Base-by-base conservation (phyloP, 1,284 basidiomycete species). In the Inonotus hispidus region DNA sequence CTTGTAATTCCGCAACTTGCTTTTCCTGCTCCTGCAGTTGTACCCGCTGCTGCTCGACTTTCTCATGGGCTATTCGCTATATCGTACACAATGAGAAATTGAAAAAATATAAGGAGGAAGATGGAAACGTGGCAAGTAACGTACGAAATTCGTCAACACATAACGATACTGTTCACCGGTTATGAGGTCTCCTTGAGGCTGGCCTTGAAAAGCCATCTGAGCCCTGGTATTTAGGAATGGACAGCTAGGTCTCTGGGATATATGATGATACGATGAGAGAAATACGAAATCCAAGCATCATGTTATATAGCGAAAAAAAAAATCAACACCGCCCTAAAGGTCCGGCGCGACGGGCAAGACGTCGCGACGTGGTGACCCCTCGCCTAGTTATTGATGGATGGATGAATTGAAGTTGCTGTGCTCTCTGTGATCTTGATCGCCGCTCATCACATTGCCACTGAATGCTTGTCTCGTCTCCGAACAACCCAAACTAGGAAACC, bases 21-120 rank as follows among this genome's bases (percentile, higher is more conserved):
- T 84, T 79, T 67, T 93, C 90, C 71, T 92, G 90, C 70, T 90
- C 86, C 67, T 91, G 85, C 41, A 93, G 80, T 66, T 92, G 89
- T 3, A 70, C 68, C 6, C 90, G 78, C 68, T 92, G 90, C 66
- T 88, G 82, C 68, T 92, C 90, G 65, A 92, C 90, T 71, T 89
- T 90, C 71, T 92, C 85, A 75, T 92, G 90, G 21, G 90, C 90
- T 71, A 92, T 87, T 60, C 88, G 82, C 88, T 91, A 71, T 23
- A 52, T 52, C 46, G 29, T 39, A 25, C 19, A 14, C 53, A 3
- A 29, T 49, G 32, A 53, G 45, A 49, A 50, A 49, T 54, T 23
- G 49, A 16, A 10, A 5, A 6, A 43, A 43, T 13, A 23, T 1
- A 23, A 16, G 3, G 27, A 32, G 1, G 25, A 19, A 35, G 32